A percentile compares a stretch with the other conserved stretches of the same genome.
Evolutionary conservation across 495 filamentous ascomycete genomes (phyloP).

Genomic region (Tuber aestivum): DNA sequence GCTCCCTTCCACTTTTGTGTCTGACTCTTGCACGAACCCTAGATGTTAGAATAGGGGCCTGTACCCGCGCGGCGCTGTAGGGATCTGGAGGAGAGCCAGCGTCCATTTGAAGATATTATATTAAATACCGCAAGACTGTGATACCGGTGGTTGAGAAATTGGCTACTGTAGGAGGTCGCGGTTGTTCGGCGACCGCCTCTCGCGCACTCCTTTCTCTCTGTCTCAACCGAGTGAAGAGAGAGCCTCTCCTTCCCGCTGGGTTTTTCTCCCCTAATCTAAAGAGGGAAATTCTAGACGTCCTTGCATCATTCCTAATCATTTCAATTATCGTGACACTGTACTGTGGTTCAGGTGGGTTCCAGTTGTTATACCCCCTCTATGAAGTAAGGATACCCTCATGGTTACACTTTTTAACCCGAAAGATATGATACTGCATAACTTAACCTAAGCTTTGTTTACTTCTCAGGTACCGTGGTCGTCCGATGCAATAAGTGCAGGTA

Average conservation of each 20-base stretch:
- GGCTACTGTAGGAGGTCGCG: too few species aligned
- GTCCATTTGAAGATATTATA: neutral
- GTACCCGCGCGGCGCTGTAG: neutral
- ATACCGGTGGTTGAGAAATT: too few species aligned
- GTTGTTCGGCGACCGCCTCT: too few species aligned
- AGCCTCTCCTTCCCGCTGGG: neutral
- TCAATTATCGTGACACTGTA: neutral
- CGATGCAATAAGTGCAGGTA: neutral
- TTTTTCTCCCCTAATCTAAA: neutral
- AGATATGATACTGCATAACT: neutral
- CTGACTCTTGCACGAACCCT: neutral
- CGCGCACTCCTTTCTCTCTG: too few species aligned
- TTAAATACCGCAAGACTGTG: too few species aligned
- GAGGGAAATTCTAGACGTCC: neutral
- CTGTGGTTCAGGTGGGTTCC: neutral
- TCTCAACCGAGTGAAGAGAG: neutral
- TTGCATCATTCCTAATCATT: neutral
- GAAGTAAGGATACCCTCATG: too few species aligned
- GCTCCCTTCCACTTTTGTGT: neutral
- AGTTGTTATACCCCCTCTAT: too few species aligned
- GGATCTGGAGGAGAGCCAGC: neutral
- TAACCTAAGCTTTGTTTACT: too few species aligned
- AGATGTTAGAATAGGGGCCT: neutral
- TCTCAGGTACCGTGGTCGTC: neutral
- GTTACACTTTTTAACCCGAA: neutral